Conservation (phyloP, 352 stramenopile species). For the Pythium myriotylum region DNA sequence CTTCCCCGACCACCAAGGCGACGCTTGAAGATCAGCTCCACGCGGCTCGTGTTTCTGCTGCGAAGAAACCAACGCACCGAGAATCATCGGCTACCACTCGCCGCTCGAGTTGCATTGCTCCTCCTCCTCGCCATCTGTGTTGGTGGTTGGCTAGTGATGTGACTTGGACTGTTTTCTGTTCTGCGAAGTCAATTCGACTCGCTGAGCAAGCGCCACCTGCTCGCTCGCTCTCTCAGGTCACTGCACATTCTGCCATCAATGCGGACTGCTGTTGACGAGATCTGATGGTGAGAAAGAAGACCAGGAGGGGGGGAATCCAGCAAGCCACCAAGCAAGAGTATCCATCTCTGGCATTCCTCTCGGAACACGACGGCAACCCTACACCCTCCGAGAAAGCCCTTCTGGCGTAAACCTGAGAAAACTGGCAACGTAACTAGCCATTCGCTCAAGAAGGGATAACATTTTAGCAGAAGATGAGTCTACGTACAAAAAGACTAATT, state of each 20-base stretch:
- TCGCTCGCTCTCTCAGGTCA: background rate
- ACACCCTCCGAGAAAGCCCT: background rate
- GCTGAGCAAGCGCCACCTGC: no score
- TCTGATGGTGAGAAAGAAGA: background rate
- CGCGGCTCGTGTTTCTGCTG: no score
- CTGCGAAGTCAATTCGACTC: no score
- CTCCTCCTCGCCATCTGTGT: slow-evolving; percentile 7
- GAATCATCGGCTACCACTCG: background rate
- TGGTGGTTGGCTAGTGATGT: background rate
- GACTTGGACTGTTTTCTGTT: background rate
- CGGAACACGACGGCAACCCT: background rate
- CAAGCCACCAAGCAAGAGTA: background rate
- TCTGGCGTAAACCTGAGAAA: background rate
- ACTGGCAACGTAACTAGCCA: background rate
- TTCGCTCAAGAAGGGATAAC: background rate
- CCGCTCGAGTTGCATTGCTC: background rate
- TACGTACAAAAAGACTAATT: background rate
- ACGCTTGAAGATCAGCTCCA: no score
- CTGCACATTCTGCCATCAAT: background rate
- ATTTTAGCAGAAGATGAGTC: background rate
- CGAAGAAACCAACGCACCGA: no score
- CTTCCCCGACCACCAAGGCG: no score
- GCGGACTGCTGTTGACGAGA: background rate
- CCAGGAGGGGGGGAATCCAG: background rate
- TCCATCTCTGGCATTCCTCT: background rate